Conservation (phyloP, 1,139 yeast species). For the Nadsonia commutata region DNA sequence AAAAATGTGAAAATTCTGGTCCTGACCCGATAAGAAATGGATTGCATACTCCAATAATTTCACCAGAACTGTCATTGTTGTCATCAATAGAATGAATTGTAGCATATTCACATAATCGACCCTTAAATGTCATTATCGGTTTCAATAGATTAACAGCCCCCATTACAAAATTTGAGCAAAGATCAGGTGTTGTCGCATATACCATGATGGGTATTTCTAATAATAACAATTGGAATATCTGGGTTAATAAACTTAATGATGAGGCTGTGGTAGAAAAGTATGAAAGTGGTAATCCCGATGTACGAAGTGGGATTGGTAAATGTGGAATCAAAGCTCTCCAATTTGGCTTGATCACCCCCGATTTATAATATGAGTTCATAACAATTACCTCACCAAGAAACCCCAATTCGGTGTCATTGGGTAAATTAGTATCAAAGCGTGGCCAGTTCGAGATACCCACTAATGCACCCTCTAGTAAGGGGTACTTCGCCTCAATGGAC, state of each 20-base stretch:
- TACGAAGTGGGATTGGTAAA: not conserved
- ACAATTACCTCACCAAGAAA: not conserved
- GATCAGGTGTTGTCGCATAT: conserved; percentile 15
- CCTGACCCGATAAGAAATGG: conserved; percentile 13
- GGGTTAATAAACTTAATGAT: not conserved
- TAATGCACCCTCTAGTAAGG: conserved; percentile 18
- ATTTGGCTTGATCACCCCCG: not conserved
- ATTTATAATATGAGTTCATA: not conserved
- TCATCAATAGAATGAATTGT: conserved; percentile 15
- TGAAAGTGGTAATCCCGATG: not conserved
- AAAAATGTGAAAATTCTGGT: conserved; percentile 2
- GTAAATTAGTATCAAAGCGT: not conserved
- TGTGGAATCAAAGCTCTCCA: not conserved
- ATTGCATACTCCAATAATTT: conserved; percentile 17
- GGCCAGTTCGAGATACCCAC: conserved; percentile 19
- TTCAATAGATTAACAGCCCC: conserved; percentile 14
- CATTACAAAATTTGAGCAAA: conserved; percentile 16
- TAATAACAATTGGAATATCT: conserved; percentile 8
- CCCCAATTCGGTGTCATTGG: not conserved
- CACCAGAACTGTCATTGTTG: conserved; percentile 7
- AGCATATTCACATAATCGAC: conserved; percentile 16
- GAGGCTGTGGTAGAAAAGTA: not conserved
- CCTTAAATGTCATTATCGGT: conserved; percentile 13
- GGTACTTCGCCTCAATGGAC: conserved; percentile 14
- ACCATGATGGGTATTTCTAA: conserved; percentile 15